Evolutionary conservation across 2,329 filamentous ascomycete genomes (phyloP), one percentile per base, ranked within the genome.

Genomic region (Fusarium virguliforme): DNA sequence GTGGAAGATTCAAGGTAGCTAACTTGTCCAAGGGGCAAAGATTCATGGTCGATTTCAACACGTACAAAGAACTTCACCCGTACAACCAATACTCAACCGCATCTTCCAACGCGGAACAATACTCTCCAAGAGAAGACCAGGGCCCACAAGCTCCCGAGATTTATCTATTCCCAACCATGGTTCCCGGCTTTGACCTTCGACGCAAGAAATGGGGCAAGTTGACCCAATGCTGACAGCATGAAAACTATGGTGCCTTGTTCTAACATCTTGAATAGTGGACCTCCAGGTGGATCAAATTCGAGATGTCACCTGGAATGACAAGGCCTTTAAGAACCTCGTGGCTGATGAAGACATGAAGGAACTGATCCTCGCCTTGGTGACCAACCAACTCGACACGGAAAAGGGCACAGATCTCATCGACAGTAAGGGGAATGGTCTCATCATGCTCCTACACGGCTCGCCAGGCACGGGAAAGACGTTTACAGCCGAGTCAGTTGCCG

Each of bases 151-250:
- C 35, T 1, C 65, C 65, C 0, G 62, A 66, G 18, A 59, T 68
- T 0, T 68, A 67, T 26, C 1, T 59, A 4, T 68, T 68, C 15
- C 64, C 64, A 1, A 51, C 28, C 1, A 2, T 18, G 10, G 15
- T 63, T 6, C 63, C 64, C 0, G 64, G 63, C 0, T 67, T 67
- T 18, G 59, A 68, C 7, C 18, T 68, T 0, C 1, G 65, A 0
- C 64, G 59, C 8, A 68, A 68, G 18, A 67, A 64, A 41, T 68
- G 65, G 65, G 28, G 65, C 38, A 35, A 41, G 65, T 5, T 3
- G 1, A 12, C 3, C 18, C 4, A 0, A 32, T 9, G 0, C 8
- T 3, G 1, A 1, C 9, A 18, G 3, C 18, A 18, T 18, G 18
- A 18, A 18, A 30, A 9, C 12, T 30, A 10, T 22, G 3, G 6